Percentiles rank a stretch among this genome's conserved stretches.
Evolutionary conservation across 2,329 filamentous ascomycete species (phyloP).

Genomic region (Nemania sp.): DNA sequence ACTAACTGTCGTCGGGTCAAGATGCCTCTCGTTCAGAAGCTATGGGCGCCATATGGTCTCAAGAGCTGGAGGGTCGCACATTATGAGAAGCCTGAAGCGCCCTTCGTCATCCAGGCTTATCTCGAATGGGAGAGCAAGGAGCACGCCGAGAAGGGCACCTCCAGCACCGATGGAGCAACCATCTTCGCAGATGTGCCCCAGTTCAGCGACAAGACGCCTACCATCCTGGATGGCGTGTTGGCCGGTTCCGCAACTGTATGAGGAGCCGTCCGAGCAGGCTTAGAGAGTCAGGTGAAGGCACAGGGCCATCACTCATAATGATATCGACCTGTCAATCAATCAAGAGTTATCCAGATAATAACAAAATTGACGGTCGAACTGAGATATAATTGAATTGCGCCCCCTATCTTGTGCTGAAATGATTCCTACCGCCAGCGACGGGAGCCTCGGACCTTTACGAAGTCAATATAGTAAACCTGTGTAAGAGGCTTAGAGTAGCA

Average conservation of each 20-base stretch:
- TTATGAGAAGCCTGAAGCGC: constrained; percentile 32
- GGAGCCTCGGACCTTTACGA: too few relatives aligned
- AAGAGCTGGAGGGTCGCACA: constrained; percentile 42
- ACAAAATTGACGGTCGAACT: too few relatives aligned
- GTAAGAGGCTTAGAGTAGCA: too few relatives aligned
- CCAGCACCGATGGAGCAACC: constrained; percentile 14
- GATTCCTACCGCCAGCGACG: too few relatives aligned
- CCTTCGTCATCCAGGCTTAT: constrained; percentile 37
- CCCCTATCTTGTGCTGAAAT: too few relatives aligned
- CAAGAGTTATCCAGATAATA: too few relatives aligned
- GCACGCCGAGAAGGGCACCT: constrained; percentile 32
- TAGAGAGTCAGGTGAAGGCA: background rate
- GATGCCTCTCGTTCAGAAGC: constrained; percentile 48
- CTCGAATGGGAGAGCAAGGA: constrained; percentile 40
- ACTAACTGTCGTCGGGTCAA: constrained; percentile 1
- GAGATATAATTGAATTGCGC: too few relatives aligned
- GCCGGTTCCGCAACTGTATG: constrained; percentile 9
- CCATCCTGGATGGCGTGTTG: constrained; percentile 22
- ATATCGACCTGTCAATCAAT: background rate
- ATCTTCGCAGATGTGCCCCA: constrained; percentile 43
- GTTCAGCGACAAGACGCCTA: constrained; percentile 36
- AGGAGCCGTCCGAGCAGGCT: background rate
- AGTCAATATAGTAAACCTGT: too few relatives aligned
- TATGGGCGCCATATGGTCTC: constrained; percentile 48
- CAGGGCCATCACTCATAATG: background rate